These are phyloP conservation scores for Vaucheria bursata DNA, from an alignment of 352 stramenopile genomes.

Conservation along the genomic window DNA sequence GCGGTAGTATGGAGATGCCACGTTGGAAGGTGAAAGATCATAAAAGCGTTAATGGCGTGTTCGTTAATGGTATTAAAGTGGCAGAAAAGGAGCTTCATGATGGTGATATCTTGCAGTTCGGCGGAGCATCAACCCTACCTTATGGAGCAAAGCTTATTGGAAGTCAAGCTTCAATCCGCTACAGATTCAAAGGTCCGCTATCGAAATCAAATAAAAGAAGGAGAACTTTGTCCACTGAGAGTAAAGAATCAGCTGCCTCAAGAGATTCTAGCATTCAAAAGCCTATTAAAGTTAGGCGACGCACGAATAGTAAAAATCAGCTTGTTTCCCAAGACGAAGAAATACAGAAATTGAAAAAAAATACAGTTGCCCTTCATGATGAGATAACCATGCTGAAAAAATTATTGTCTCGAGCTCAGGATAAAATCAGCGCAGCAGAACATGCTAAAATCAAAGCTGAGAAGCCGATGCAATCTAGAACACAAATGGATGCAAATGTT, in stretches of 20 bases:
- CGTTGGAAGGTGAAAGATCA: neutral
- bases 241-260: neutral
- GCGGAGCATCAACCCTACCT: constrained; percentile 17
- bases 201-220: neutral
- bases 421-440: neutral
- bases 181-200: neutral
- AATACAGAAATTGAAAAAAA: neutral
- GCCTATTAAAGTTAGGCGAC: neutral
- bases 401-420: neutral
- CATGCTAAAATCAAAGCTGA: neutral
- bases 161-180: constrained; percentile 1
- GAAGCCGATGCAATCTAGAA: neutral
- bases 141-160: constrained; percentile 19
- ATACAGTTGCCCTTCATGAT: neutral
- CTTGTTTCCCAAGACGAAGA: neutral
- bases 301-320: too few relatives aligned
- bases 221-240: neutral
- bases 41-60: constrained; percentile 26
- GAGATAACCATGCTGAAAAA: neutral
- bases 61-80: constrained; percentile 40
- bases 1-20: neutral
- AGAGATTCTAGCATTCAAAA: neutral
- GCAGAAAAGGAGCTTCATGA: neutral
- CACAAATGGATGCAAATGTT: neutral
- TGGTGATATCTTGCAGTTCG: constrained; percentile 37